Percentiles rank a stretch among this genome's conserved stretches.
Conservation (phyloP, 192 early-diverging fungal genomes). For the Coemansia reversa region DNA sequence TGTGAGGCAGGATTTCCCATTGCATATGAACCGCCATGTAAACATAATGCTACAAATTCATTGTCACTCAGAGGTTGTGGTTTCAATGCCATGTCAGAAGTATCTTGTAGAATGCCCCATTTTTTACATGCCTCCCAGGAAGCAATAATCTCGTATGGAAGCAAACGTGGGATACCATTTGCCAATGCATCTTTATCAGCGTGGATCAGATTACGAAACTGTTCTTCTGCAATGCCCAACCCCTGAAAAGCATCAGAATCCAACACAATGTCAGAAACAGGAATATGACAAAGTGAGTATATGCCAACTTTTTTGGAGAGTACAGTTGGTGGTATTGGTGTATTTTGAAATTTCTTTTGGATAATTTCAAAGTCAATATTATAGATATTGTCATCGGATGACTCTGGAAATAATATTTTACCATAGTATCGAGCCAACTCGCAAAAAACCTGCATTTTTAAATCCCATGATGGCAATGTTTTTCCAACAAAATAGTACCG, state of each 20-base stretch:
- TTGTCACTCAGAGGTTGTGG: slow-evolving; percentile 10
- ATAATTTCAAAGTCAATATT: slow-evolving; percentile 8
- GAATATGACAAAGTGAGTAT: neutral
- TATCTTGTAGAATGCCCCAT: neutral
- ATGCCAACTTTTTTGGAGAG: neutral
- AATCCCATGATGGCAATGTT: slow-evolving; percentile 31
- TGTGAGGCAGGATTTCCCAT: slow-evolving; percentile 21
- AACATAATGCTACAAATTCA: slow-evolving; percentile 16
- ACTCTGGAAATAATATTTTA: slow-evolving; percentile 7
- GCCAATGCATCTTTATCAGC: neutral
- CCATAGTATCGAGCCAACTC: slow-evolving; percentile 14
- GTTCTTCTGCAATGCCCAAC: slow-evolving; percentile 18
- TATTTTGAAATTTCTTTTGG: neutral
- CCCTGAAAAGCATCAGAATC: slow-evolving; percentile 7
- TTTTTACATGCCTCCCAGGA: slow-evolving; percentile 10
- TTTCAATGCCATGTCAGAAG: neutral
- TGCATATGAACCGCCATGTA: slow-evolving; percentile 34
- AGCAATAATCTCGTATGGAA: slow-evolving; percentile 17
- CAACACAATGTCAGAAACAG: slow-evolving; percentile 2
- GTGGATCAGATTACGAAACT: slow-evolving; percentile 7
- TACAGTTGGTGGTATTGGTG: slow-evolving; percentile 3
- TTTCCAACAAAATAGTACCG: slow-evolving; percentile 14
- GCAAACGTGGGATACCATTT: neutral
- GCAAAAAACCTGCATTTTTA: slow-evolving; percentile 21
- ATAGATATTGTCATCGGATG: slow-evolving; percentile 16